Conservation (phyloP, 148 eudicot genomes). For the Tetragonia tetragonoides region DNA sequence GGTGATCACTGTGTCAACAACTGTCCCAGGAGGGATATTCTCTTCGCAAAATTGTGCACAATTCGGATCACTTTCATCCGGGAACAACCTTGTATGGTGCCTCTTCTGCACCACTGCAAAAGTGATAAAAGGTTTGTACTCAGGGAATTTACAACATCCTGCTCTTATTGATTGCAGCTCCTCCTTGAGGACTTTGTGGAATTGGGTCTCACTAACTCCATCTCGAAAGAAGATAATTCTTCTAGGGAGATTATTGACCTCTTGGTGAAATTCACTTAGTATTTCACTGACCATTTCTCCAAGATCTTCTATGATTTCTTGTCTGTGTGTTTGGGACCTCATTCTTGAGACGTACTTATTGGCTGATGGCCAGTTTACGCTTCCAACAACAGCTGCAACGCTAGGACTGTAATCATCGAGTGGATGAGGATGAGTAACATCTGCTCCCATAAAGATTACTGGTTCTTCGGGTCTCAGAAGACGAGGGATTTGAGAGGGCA, state of each 20-base stretch:
- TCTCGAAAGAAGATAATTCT: constrained; percentile 82
- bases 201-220: constrained; percentile 95
- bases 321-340: constrained; percentile 86
- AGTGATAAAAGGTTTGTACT: constrained; percentile 74
- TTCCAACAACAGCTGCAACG: constrained; percentile 93
- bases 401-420: constrained; percentile 86
- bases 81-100: constrained; percentile 86
- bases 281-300: constrained; percentile 71
- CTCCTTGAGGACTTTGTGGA: constrained; percentile 70
- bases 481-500: constrained; percentile 76
- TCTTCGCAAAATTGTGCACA: constrained; percentile 41
- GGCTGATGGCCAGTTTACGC: constrained; percentile 85
- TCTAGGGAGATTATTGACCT: constrained; percentile 53
- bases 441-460: constrained; percentile 90
- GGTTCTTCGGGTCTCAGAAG: constrained; percentile 55
- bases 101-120: constrained; percentile 88
- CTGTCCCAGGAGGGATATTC: constrained; percentile 84
- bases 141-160: constrained; percentile 51
- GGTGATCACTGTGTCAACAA: constrained; percentile 80
- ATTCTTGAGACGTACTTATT: constrained; percentile 84
- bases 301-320: constrained; percentile 91
- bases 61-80: constrained; percentile 42
- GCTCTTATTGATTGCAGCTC: constrained; percentile 59
- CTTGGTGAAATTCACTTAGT: constrained; percentile 52
- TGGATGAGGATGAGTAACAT: constrained; percentile 95